Evolutionary conservation across 257 asterid species (phyloP).

Genomic region (Fraxinus americana): DNA sequence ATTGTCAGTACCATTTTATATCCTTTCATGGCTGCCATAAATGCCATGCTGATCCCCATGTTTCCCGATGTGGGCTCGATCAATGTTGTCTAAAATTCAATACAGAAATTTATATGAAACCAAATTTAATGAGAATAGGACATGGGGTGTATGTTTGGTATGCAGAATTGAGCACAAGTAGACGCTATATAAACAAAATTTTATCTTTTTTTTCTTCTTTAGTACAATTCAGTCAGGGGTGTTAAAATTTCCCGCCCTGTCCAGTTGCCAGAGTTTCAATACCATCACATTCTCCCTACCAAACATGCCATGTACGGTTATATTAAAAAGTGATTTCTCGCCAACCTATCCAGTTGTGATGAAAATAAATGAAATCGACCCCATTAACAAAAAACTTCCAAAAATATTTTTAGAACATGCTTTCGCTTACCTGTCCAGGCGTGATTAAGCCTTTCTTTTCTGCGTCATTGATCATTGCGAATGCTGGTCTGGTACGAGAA

Average conservation of each 20-base stretch:
- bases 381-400: neutral
- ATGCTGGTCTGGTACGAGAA: slow-evolving; percentile 65
- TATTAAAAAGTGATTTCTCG: too few relatives aligned
- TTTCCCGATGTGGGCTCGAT: slow-evolving; percentile 98
- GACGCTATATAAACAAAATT: neutral
- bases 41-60: slow-evolving; percentile 99
- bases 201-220: too few relatives aligned
- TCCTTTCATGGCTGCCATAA: slow-evolving; percentile 95
- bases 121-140: too few relatives aligned
- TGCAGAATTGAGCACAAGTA: neutral
- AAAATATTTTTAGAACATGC: neutral
- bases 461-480: slow-evolving; percentile 86
- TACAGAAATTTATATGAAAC: neutral
- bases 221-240: too few relatives aligned
- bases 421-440: slow-evolving; percentile 67
- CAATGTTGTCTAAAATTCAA: slow-evolving; percentile 62
- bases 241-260: too few relatives aligned
- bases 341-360: too few relatives aligned
- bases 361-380: too few relatives aligned
- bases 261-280: too few relatives aligned
- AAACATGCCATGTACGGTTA: too few relatives aligned
- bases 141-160: neutral
- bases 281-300: too few relatives aligned
- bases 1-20: slow-evolving; percentile 97
- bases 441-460: slow-evolving; percentile 82